These are phyloP conservation scores for Rutstroemia sydowiana DNA, from an alignment of 2,329 filamentous ascomycete species.

Conservation along the genomic window DNA sequence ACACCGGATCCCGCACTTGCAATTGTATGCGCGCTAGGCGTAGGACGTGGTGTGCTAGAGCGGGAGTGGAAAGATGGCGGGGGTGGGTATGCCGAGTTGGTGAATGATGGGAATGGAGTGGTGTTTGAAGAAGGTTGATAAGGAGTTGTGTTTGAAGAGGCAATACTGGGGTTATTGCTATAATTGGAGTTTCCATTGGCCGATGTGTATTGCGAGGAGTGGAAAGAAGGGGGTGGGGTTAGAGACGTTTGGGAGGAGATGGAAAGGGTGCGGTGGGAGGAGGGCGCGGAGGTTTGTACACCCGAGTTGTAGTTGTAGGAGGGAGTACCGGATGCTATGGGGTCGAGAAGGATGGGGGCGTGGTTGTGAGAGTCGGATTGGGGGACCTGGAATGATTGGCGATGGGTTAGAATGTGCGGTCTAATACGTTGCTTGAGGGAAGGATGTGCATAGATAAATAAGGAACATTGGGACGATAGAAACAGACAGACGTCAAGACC, in stretches of 20 bases:
- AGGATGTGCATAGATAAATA: too few relatives aligned
- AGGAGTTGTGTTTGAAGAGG: too few relatives aligned
- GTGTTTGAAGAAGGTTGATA: not conserved
- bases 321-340: constrained; percentile 13
- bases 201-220: constrained; percentile 1
- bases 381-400: constrained; percentile 14
- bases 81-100: constrained; percentile 16
- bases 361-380: constrained; percentile 19
- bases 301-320: constrained; percentile 23
- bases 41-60: constrained; percentile 8
- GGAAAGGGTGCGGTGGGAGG: constrained; percentile 12
- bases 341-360: constrained; percentile 18
- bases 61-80: constrained; percentile 8
- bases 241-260: constrained; percentile 15
- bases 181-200: too few relatives aligned
- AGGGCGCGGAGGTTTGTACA: constrained; percentile 16
- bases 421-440: not conserved
- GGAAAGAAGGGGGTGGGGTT: constrained; percentile 24
- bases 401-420: not conserved
- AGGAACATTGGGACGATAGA: too few relatives aligned
- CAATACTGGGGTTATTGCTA: too few relatives aligned
- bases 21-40: constrained; percentile 14
- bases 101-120: constrained; percentile 12
- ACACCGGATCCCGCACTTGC: constrained; percentile 8
- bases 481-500: too few relatives aligned